phyloP scores from a whole-genome alignment of 1,284 basidiomycete species.

The Tranzscheliella williamsii region DNA sequence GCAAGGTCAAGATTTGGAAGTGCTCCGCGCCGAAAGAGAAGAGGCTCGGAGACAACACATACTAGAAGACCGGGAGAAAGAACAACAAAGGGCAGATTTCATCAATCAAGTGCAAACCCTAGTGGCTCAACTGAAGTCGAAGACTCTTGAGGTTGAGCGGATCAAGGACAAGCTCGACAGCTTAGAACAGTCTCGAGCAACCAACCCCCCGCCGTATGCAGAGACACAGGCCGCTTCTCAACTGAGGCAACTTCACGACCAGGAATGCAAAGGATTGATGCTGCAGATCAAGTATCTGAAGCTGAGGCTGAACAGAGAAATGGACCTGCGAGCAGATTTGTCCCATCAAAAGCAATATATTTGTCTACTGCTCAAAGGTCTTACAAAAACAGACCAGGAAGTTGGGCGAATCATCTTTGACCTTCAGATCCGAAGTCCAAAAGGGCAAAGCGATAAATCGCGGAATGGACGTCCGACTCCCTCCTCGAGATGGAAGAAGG shows the following conservation, averaged over 20 bases:
- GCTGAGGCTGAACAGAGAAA: conserved; percentile 84
- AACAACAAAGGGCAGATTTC: conserved; percentile 16
- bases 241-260: conserved; percentile 69
- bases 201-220: conserved; percentile 6
- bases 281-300: conserved; percentile 90
- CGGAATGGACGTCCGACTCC: background rate
- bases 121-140: conserved; percentile 26
- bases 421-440: conserved; percentile 4
- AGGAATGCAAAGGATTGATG: conserved; percentile 83
- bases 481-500: conserved; percentile 12
- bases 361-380: conserved; percentile 16
- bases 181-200: conserved; percentile 5
- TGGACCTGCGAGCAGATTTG: conserved; percentile 76
- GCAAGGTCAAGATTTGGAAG: conserved; percentile 40
- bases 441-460: background rate
- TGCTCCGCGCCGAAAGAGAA: conserved; percentile 26
- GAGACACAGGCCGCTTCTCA: conserved; percentile 11
- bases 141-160: conserved; percentile 14
- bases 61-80: conserved; percentile 10
- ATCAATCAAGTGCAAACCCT: conserved; percentile 17
- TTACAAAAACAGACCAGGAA: conserved; percentile 11
- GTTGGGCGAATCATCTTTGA: conserved; percentile 23
- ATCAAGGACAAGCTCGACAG: conserved; percentile 30
- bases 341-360: conserved; percentile 74
- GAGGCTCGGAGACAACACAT: conserved; percentile 9